A percentile compares a stretch with the other conserved stretches of the same genome.
Evolutionary conservation across 257 asterid genomes (phyloP).

Genomic region (Thymus quinquecostatus): DNA sequence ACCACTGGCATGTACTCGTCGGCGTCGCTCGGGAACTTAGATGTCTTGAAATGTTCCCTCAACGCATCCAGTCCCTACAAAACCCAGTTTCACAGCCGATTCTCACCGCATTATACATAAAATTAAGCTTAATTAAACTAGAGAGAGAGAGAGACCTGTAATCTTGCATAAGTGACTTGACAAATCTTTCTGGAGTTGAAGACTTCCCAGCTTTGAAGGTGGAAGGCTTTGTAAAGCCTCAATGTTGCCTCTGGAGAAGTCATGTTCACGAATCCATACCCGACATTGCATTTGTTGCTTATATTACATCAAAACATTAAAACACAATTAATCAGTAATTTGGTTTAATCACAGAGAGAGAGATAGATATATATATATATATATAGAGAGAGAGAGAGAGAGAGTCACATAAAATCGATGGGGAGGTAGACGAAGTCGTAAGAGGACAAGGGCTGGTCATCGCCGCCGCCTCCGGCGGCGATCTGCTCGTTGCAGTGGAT

Average conservation of each 20-base stretch:
- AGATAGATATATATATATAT: no score
- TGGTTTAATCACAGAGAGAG: no score
- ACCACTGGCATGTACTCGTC: slow-evolving; percentile 93
- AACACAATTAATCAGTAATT: no score
- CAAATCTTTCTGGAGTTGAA: slow-evolving; percentile 97
- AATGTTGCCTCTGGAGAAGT: slow-evolving; percentile 94
- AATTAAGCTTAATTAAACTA: not conserved
- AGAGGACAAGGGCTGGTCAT: slow-evolving; percentile 78
- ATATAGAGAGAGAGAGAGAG: not conserved
- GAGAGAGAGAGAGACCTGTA: slow-evolving; percentile 55
- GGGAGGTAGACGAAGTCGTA: slow-evolving; percentile 97
- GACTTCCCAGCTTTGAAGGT: slow-evolving; percentile 90
- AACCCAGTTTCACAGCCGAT: no score
- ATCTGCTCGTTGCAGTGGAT: slow-evolving; percentile 95
- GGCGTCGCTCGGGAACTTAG: slow-evolving; percentile 83
- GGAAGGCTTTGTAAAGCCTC: slow-evolving; percentile 91
- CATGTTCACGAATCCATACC: slow-evolving; percentile 99
- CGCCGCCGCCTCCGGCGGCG: slow-evolving; percentile 72
- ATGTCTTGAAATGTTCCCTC: slow-evolving; percentile 92
- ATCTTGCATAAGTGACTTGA: slow-evolving; percentile 89
- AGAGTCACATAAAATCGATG: slow-evolving; percentile 79
- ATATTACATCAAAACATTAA: not conserved
- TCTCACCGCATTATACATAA: not conserved
- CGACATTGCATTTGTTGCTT: slow-evolving; percentile 94
- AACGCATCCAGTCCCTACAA: slow-evolving; percentile 77